phyloP scores from a whole-genome alignment of 345 rosid species.

The Arabidopsis thaliana region DNA sequence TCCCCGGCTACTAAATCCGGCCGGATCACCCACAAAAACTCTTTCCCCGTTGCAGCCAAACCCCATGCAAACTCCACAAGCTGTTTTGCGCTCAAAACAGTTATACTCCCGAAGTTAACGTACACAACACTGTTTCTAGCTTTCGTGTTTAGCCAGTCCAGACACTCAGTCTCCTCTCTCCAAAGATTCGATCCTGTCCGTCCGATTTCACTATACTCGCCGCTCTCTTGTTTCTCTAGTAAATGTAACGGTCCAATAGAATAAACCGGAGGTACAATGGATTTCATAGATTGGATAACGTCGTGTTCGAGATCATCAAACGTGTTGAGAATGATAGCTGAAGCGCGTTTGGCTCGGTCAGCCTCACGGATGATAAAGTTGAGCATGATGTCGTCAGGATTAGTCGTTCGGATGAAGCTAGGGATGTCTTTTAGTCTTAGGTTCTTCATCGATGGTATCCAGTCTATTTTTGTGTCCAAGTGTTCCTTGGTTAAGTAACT shows the following conservation, averaged over 20 bases:
- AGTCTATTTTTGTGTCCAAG: conserved; percentile 52
- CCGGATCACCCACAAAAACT: conserved; percentile 62
- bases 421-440: conserved; percentile 57
- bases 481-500: conserved; percentile 56
- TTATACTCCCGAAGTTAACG: conserved; percentile 66
- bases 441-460: conserved; percentile 54
- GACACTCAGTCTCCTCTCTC: conserved; percentile 55
- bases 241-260: conserved; percentile 55
- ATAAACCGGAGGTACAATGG: conserved; percentile 50
- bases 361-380: conserved; percentile 1
- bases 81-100: conserved; percentile 51
- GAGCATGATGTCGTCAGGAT: conserved; percentile 43
- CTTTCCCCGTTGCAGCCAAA: conserved; percentile 54
- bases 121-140: conserved; percentile 54
- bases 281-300: conserved; percentile 33
- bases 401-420: conserved; percentile 51
- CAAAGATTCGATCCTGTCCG: conserved; percentile 53
- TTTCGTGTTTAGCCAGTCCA: conserved; percentile 56
- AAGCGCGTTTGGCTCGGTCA: conserved; percentile 43
- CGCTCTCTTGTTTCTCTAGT: conserved; percentile 29
- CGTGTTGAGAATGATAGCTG: conserved; percentile 58
- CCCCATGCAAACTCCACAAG: conserved; percentile 66
- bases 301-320: conserved; percentile 51
- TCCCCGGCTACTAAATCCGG: conserved; percentile 59
- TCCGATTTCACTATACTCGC: conserved; percentile 26